phyloP scores from a whole-genome alignment of 225 moss, liverwort and hornwort genomes.

The Sphagnum tenellum region DNA sequence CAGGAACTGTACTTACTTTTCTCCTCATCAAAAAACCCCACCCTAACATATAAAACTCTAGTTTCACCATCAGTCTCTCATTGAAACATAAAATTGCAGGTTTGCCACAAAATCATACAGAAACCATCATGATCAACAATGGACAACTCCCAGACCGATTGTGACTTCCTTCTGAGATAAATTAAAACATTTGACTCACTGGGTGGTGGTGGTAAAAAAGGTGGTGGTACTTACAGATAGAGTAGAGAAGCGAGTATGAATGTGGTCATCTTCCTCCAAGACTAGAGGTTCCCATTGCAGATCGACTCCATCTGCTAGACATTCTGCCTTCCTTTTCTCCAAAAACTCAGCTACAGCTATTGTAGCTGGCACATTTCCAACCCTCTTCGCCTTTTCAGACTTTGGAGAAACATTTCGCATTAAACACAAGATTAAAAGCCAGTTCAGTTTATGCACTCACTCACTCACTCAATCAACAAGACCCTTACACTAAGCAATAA shows the following conservation, averaged over 20 bases:
- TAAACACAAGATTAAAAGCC: too few species aligned
- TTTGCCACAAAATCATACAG: too few species aligned
- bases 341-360: constrained; percentile 58
- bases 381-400: constrained; percentile 66
- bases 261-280: constrained; percentile 84
- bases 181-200: too few species aligned
- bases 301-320: constrained; percentile 14
- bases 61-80: too few species aligned
- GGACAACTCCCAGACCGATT: too few species aligned
- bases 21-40: not conserved
- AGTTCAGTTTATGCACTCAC: too few species aligned
- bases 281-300: constrained; percentile 66
- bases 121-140: too few species aligned
- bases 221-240: constrained; percentile 35
- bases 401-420: constrained; percentile 5
- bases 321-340: constrained; percentile 35
- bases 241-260: constrained; percentile 75
- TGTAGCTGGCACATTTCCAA: constrained; percentile 55
- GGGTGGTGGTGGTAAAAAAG: too few species aligned
- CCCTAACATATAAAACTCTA: not conserved
- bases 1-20: not conserved
- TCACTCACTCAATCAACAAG: too few species aligned
- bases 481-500: too few species aligned
- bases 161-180: too few species aligned
- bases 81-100: too few species aligned